phyloP scores from a whole-genome alignment of 306 rosid species.

The Malus fusca region DNA sequence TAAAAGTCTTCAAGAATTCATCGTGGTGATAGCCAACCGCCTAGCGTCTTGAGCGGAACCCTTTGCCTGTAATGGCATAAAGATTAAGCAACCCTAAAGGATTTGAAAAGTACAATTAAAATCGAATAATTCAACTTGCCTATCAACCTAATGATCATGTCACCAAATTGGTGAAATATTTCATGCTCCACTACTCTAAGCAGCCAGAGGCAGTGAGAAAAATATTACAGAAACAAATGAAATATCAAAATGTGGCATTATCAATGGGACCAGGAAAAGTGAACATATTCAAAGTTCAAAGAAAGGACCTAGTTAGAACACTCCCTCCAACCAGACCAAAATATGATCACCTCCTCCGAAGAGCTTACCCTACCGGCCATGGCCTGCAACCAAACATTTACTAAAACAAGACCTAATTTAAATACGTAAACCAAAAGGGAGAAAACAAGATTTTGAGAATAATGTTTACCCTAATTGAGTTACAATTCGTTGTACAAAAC shows the following conservation, averaged over 20 bases:
- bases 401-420: constrained; percentile 19
- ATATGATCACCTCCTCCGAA: neutral
- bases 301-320: neutral
- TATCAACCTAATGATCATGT: neutral
- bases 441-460: constrained; percentile 11
- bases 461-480: constrained; percentile 14
- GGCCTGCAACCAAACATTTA: neutral
- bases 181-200: too few species aligned
- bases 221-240: too few species aligned
- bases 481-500: constrained; percentile 9
- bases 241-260: too few species aligned
- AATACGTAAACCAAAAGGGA: constrained; percentile 16
- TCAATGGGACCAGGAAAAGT: too few species aligned
- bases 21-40: too few species aligned
- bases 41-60: too few species aligned
- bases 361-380: neutral
- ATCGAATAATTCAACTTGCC: neutral
- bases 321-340: neutral
- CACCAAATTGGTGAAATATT: too few species aligned
- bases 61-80: too few species aligned
- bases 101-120: neutral
- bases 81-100: too few species aligned
- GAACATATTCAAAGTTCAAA: neutral
- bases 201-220: too few species aligned
- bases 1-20: too few species aligned